Percentiles rank a stretch among this genome's conserved stretches.
Evolutionary conservation across 371 early-diverging fungal genomes (phyloP).

Genomic region (Circinella umbellata): DNA sequence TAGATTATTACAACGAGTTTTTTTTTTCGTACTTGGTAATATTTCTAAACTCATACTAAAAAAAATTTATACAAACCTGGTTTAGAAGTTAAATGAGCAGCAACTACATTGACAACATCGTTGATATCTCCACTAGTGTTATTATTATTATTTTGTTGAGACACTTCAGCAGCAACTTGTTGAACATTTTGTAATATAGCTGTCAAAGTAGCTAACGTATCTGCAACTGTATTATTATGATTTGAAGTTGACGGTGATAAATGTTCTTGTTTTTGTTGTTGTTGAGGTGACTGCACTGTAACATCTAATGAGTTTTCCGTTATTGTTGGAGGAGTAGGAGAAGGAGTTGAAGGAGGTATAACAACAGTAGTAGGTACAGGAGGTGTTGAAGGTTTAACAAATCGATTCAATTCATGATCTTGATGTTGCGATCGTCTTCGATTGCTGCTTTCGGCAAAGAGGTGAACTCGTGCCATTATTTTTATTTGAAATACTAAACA

Average conservation of each 20-base stretch:
- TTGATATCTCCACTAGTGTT: constrained; percentile 27
- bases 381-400: background rate
- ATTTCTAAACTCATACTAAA: background rate
- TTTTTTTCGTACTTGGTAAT: background rate
- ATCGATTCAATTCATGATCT: constrained; percentile 4
- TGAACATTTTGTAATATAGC: constrained; percentile 20
- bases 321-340: background rate
- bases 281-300: background rate
- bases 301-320: background rate
- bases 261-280: background rate
- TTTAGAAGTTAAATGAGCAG: constrained; percentile 42
- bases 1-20: background rate
- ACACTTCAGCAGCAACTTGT: constrained; percentile 11
- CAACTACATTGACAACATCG: constrained; percentile 41
- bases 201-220: constrained; percentile 16
- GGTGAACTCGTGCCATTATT: constrained; percentile 18
- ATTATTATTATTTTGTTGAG: constrained; percentile 4
- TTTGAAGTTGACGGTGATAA: too few relatives aligned
- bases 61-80: constrained; percentile 28
- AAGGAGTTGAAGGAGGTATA: background rate
- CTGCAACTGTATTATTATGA: background rate
- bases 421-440: constrained; percentile 2
- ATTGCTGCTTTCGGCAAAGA: constrained; percentile 15
- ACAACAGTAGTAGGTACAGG: background rate
- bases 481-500: background rate